Conservation (phyloP, 257 asterid genomes). For the Solanum dulcamara region DNA sequence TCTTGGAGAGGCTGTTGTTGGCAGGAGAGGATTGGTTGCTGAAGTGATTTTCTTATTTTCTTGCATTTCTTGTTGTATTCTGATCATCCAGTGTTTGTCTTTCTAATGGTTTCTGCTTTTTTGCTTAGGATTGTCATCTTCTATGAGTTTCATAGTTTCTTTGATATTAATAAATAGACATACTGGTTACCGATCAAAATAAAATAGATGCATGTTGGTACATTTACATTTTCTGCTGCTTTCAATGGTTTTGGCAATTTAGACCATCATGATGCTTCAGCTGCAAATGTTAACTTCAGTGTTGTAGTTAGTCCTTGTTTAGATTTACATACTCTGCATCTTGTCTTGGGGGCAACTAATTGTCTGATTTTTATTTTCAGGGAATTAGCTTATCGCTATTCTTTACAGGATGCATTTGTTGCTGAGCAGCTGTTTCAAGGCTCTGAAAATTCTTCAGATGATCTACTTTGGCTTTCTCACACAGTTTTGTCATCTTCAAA, state of each 20-base stretch:
- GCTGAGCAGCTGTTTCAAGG: conserved; percentile 79
- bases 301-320: background rate
- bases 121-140: background rate
- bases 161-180: background rate
- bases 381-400: conserved; percentile 53
- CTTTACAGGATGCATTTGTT: conserved; percentile 56
- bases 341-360: background rate
- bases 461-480: conserved; percentile 85
- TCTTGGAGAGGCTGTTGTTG: background rate
- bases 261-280: background rate
- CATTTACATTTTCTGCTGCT: background rate
- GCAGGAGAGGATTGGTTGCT: background rate
- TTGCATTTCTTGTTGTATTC: background rate
- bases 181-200: background rate
- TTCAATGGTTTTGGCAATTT: background rate
- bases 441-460: conserved; percentile 71
- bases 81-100: background rate
- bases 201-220: background rate
- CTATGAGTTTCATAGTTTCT: background rate
- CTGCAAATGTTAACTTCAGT: background rate
- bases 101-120: background rate
- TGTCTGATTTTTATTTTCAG: conserved; percentile 26
- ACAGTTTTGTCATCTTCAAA: conserved; percentile 60
- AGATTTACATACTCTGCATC: background rate
- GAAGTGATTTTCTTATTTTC: background rate